phyloP scores from a whole-genome alignment of 306 rosid genomes.

The Dryas alaskensis region DNA sequence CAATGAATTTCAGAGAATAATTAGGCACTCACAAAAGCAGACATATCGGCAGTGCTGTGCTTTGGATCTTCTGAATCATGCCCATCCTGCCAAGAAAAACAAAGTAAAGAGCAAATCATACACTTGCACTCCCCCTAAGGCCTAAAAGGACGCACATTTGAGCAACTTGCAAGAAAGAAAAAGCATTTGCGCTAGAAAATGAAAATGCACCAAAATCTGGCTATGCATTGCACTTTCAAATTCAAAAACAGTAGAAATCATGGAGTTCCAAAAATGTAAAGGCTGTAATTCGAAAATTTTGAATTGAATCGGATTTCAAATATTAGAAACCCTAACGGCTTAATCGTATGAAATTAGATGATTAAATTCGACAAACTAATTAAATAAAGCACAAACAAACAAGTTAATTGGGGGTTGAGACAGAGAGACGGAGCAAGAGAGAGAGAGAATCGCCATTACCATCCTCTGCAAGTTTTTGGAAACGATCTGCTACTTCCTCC shows the following conservation, averaged over 20 bases:
- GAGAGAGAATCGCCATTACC: not conserved
- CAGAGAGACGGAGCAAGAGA: not conserved
- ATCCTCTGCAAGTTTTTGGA: not conserved
- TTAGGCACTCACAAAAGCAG: constrained; percentile 75
- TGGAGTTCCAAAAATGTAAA: not conserved
- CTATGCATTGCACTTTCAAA: not conserved
- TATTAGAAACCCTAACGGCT: constrained; percentile 43
- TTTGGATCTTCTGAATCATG: constrained; percentile 75
- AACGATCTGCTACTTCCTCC: not conserved
- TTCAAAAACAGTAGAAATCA: not conserved
- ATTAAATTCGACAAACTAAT: not conserved
- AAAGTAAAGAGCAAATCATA: not conserved
- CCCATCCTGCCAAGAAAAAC: constrained; percentile 54
- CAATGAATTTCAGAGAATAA: not conserved
- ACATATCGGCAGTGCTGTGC: constrained; percentile 94
- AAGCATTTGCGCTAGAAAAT: not conserved
- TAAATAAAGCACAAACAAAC: not conserved
- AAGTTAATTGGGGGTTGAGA: not conserved
- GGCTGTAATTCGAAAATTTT: not conserved
- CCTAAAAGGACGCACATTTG: not conserved
- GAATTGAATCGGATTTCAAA: not conserved
- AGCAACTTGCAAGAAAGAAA: constrained; percentile 11
- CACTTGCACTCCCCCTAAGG: too few relatives aligned
- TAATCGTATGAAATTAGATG: not conserved
- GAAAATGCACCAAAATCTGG: not conserved